phyloP scores from a whole-genome alignment of 2,329 filamentous ascomycete species.

The Pleoardoris graminearum region DNA sequence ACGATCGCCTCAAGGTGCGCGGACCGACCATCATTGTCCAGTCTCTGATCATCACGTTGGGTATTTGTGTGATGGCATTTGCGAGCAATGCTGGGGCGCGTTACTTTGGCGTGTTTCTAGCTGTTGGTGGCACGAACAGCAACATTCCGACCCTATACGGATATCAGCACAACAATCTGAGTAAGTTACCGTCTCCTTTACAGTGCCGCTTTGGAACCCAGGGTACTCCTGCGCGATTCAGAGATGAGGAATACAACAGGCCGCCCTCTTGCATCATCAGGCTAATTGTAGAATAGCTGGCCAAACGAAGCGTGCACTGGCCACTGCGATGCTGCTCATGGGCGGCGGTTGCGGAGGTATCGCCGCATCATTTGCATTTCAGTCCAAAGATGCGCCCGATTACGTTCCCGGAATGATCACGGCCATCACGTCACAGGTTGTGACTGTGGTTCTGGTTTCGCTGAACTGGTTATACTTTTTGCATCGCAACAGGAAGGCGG shows the following conservation, averaged over 20 bases:
- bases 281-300: conserved; percentile 10
- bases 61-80: conserved; percentile 15
- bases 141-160: conserved; percentile 14
- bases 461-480: conserved; percentile 11
- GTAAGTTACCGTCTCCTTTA: conserved; percentile 2
- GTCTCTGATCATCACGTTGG: conserved; percentile 8
- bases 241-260: not conserved
- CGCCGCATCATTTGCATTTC: conserved; percentile 15
- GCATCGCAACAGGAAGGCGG: conserved; percentile 14
- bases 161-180: conserved; percentile 19
- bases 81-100: conserved; percentile 10
- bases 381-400: conserved; percentile 16
- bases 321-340: conserved; percentile 18
- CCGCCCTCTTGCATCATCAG: not conserved
- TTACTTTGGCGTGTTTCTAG: conserved; percentile 14
- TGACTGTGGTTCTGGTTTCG: conserved; percentile 13
- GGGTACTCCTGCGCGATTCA: not conserved
- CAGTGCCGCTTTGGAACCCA: not conserved
- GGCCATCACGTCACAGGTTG: conserved; percentile 14
- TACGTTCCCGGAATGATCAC: conserved; percentile 17
- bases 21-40: conserved; percentile 11
- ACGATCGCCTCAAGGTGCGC: conserved; percentile 15
- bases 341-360: conserved; percentile 18
- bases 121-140: conserved; percentile 12
- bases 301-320: conserved; percentile 17